Evolutionary conservation across 768 basidiomycete genomes (phyloP).

Genomic region (Mycena filopes): DNA sequence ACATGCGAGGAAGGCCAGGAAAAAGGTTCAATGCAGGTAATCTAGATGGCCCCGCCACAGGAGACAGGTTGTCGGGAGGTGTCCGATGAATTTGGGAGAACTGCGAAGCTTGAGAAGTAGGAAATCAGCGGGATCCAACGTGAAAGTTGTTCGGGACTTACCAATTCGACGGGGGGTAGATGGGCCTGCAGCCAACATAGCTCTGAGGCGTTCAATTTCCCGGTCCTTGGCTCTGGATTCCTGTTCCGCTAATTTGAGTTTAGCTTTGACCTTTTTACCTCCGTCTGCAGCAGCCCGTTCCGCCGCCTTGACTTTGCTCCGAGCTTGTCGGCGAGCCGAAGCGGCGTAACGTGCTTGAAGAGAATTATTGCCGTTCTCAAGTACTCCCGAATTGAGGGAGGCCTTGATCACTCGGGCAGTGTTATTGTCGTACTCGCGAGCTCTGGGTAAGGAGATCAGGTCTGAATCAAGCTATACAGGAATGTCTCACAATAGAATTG

Average conservation of each 20-base stretch:
- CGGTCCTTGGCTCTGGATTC: not conserved
- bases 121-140: not conserved
- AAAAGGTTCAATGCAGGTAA: not conserved
- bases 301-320: not conserved
- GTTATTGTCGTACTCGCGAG: not conserved
- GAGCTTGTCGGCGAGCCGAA: not conserved
- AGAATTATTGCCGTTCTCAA: conserved; percentile 6
- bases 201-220: not conserved
- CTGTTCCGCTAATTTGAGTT: not conserved
- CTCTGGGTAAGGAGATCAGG: not conserved
- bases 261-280: not conserved
- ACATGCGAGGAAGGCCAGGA: not conserved
- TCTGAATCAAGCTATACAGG: too few relatives aligned
- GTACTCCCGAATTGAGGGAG: not conserved
- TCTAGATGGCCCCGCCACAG: not conserved
- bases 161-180: not conserved
- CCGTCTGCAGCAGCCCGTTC: not conserved
- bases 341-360: conserved; percentile 1
- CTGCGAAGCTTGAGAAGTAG: not conserved
- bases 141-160: not conserved
- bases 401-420: not conserved
- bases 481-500: not conserved
- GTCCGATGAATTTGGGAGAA: too few relatives aligned
- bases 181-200: not conserved
- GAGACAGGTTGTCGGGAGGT: too few relatives aligned